Evolutionary conservation across 78 protist species (phyloP).

Genomic region (Thecamonas trahens): DNA sequence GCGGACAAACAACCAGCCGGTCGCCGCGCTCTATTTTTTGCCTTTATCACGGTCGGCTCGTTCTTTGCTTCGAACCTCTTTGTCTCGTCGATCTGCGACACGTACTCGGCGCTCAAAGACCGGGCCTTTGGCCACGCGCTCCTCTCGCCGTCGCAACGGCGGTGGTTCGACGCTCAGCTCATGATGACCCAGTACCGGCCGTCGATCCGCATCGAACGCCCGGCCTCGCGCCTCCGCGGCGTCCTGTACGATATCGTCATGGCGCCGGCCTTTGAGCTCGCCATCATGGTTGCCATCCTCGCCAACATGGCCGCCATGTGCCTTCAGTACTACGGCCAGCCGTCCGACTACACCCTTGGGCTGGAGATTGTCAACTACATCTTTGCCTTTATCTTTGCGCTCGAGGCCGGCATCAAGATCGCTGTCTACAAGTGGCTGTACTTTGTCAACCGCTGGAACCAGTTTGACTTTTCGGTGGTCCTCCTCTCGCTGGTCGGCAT

Average conservation of each 20-base stretch:
- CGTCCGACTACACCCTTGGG: not conserved
- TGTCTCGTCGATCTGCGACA: constrained; percentile 11
- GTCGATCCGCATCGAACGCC: not conserved
- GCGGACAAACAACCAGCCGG: not conserved
- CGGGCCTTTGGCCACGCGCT: not conserved
- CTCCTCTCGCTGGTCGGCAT: not conserved
- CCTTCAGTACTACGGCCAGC: not conserved
- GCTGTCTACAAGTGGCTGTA: not conserved
- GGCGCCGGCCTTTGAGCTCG: not conserved
- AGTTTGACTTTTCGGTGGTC: constrained; percentile 14
- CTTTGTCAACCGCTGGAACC: constrained; percentile 9
- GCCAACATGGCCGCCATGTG: constrained; percentile 14
- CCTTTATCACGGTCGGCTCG: constrained; percentile 18
- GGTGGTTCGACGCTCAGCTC: not conserved
- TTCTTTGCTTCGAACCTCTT: constrained; percentile 30
- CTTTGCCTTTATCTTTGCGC: not conserved
- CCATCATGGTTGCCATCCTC: not conserved
- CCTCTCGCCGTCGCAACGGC: not conserved
- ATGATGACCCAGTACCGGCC: not conserved
- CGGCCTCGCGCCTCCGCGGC: not conserved
- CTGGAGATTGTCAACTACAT: not conserved
- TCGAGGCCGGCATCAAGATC: constrained; percentile 25
- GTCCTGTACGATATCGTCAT: not conserved
- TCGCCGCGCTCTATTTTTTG: constrained; percentile 10
- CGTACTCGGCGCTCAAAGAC: not conserved